A percentile compares a stretch with the other conserved stretches of the same genome.
These are phyloP conservation scores for Glaciozyma antarctica DNA, from an alignment of 768 basidiomycete species.

Conservation along the genomic window DNA sequence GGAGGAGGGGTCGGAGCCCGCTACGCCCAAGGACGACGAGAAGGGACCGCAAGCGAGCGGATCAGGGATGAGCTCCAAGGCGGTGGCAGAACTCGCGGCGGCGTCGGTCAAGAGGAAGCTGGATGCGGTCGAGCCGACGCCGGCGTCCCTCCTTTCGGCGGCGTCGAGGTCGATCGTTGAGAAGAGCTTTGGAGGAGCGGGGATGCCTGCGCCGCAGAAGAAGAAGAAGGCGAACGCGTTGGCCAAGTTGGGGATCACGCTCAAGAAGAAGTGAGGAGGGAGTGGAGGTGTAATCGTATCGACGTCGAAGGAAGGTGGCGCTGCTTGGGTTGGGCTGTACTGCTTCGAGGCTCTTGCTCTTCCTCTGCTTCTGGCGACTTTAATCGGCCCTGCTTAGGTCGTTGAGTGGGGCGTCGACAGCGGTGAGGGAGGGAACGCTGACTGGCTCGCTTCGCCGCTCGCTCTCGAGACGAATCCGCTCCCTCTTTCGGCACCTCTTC, in stretches of 20 bases:
- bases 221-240: slow-evolving; percentile 40
- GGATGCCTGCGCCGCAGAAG: slow-evolving; percentile 50
- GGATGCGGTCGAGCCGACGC: slow-evolving; percentile 62
- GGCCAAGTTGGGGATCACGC: slow-evolving; percentile 63
- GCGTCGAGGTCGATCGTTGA: slow-evolving; percentile 53
- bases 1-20: slow-evolving; percentile 17
- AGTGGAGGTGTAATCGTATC: background rate
- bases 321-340: background rate
- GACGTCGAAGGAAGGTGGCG: background rate
- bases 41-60: slow-evolving; percentile 34
- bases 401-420: too few species aligned
- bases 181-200: slow-evolving; percentile 43
- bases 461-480: too few species aligned
- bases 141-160: slow-evolving; percentile 60
- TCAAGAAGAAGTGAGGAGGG: slow-evolving; percentile 36
- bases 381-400: too few species aligned
- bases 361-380: background rate
- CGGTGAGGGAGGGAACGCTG: too few species aligned
- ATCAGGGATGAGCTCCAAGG: slow-evolving; percentile 28
- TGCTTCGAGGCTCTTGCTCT: background rate
- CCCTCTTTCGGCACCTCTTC: too few species aligned
- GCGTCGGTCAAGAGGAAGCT: slow-evolving; percentile 63
- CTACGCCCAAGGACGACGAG: slow-evolving; percentile 34
- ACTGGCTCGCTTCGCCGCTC: too few species aligned
- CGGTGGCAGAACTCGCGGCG: slow-evolving; percentile 10